A percentile compares a stretch with the other conserved stretches of the same genome.
Conservation (phyloP, 371 early-diverging fungal species). For the Umbelopsis sp. region DNA sequence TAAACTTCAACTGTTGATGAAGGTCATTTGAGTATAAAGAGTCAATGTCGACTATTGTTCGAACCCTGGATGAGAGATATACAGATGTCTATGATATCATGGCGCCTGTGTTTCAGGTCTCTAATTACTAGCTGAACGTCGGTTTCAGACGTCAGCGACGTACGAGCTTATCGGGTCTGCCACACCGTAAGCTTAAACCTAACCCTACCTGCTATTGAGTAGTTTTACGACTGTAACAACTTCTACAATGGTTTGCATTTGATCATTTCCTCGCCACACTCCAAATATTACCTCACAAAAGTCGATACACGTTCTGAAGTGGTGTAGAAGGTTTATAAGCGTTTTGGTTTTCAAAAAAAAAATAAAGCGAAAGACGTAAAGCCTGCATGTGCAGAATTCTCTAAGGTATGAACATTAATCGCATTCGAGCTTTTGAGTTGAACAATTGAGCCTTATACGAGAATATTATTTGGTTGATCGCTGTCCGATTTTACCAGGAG, state of each 20-base stretch:
- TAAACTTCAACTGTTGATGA: too few species aligned
- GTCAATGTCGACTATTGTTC: too few species aligned
- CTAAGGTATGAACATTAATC: constrained; percentile 15
- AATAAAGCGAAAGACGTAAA: neutral
- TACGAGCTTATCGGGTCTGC: too few species aligned
- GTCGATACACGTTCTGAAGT: neutral
- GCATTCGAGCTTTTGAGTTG: constrained; percentile 5
- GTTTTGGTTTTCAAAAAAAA: neutral
- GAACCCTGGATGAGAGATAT: too few species aligned
- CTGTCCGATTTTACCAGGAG: constrained; percentile 4
- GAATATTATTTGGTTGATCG: neutral
- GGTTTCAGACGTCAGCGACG: too few species aligned
- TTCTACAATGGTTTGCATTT: too few species aligned
- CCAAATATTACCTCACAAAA: neutral
- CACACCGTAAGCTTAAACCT: too few species aligned
- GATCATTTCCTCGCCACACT: neutral
- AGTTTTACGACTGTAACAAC: too few species aligned
- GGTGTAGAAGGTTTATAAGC: neutral
- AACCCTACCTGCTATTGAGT: too few species aligned
- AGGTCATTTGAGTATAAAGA: too few species aligned
- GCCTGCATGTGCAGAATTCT: constrained; percentile 17
- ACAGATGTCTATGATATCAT: too few species aligned
- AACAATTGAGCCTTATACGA: constrained; percentile 1
- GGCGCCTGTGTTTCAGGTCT: neutral
- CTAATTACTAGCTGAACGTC: too few species aligned